Percentiles rank a stretch among this genome's conserved stretches.
These are phyloP conservation scores for Chrysopogon serrulatus DNA, from an alignment of 176 grass and related monocot species.

Conservation along the genomic window DNA sequence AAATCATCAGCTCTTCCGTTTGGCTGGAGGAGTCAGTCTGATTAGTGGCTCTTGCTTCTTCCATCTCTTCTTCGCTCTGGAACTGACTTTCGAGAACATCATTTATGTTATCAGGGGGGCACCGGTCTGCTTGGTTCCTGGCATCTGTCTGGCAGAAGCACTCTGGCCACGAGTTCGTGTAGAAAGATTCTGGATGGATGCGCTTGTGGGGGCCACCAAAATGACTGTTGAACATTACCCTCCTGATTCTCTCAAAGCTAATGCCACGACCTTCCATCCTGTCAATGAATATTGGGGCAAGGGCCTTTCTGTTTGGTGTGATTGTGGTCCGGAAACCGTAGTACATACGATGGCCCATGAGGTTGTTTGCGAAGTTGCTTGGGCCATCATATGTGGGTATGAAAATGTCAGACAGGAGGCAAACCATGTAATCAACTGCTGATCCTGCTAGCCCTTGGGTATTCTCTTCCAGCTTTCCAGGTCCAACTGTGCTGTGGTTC, in stretches of 20 bases:
- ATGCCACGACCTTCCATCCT: constrained; percentile 56
- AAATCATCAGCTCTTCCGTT: constrained; percentile 32
- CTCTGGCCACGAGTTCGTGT: constrained; percentile 96
- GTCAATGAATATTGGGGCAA: constrained; percentile 87
- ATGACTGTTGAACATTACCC: constrained; percentile 69
- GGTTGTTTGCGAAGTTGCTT: constrained; percentile 98
- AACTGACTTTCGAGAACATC: constrained; percentile 66
- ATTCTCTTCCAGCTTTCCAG: constrained; percentile 77
- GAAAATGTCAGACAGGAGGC: constrained; percentile 94
- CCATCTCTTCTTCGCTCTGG: constrained; percentile 38
- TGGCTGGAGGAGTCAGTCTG: constrained; percentile 25
- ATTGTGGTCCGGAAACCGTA: constrained; percentile 88
- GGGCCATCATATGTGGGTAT: constrained; percentile 94
- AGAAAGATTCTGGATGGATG: constrained; percentile 74
- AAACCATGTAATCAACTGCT: constrained; percentile 98
- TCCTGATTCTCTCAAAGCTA: constrained; percentile 67
- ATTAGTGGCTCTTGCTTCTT: constrained; percentile 23
- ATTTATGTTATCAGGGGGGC: constrained; percentile 59
- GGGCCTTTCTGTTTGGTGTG: constrained; percentile 79
- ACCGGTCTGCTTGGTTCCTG: constrained; percentile 48
- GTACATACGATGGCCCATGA: constrained; percentile 93
- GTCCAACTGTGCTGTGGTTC: constrained; percentile 72
- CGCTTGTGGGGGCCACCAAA: constrained; percentile 81
- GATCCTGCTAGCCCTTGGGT: constrained; percentile 67
- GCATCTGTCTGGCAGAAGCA: constrained; percentile 81